Conservation (phyloP, 2,329 filamentous ascomycete species). For the Shiraia sp. region DNA sequence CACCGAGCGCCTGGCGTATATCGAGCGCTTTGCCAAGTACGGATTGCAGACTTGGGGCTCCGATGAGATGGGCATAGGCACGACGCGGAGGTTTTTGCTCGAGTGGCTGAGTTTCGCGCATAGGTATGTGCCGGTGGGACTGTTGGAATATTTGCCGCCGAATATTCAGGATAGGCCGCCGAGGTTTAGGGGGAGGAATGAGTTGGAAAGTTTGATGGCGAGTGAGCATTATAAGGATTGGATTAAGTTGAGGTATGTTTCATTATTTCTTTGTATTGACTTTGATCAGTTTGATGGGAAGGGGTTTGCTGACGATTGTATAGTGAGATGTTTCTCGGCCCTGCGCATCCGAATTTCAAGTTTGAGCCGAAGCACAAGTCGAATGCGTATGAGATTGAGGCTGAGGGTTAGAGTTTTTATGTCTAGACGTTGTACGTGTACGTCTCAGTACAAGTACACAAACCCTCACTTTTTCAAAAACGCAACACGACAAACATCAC, state of each 20-base stretch:
- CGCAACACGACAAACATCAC: no score
- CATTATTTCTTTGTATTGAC: background rate
- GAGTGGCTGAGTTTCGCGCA: slow-evolving; percentile 95
- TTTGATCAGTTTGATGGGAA: background rate
- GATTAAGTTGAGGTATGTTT: slow-evolving; percentile 89
- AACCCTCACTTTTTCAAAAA: no score
- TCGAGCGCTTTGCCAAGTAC: slow-evolving; percentile 88
- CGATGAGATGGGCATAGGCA: slow-evolving; percentile 90
- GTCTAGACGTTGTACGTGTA: no score
- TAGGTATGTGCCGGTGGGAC: slow-evolving; percentile 86
- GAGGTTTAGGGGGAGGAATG: slow-evolving; percentile 79
- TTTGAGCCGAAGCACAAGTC: slow-evolving; percentile 99
- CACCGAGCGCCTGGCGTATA: slow-evolving; percentile 78
- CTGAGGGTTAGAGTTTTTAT: slow-evolving; percentile 35
- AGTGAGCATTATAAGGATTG: slow-evolving; percentile 95
- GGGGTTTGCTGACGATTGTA: slow-evolving; percentile 12
- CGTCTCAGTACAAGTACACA: no score
- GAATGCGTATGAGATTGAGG: slow-evolving; percentile 81
- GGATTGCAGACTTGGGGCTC: slow-evolving; percentile 94
- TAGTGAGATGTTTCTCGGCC: slow-evolving; percentile 97
- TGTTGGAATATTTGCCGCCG: slow-evolving; percentile 87
- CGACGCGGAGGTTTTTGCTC: slow-evolving; percentile 86
- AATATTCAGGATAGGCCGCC: slow-evolving; percentile 88
- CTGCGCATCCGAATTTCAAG: slow-evolving; percentile 84
- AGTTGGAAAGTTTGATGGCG: slow-evolving; percentile 89